Base-by-base conservation (phyloP, 2,329 filamentous ascomycete genomes). In the Penicillium sp. region DNA sequence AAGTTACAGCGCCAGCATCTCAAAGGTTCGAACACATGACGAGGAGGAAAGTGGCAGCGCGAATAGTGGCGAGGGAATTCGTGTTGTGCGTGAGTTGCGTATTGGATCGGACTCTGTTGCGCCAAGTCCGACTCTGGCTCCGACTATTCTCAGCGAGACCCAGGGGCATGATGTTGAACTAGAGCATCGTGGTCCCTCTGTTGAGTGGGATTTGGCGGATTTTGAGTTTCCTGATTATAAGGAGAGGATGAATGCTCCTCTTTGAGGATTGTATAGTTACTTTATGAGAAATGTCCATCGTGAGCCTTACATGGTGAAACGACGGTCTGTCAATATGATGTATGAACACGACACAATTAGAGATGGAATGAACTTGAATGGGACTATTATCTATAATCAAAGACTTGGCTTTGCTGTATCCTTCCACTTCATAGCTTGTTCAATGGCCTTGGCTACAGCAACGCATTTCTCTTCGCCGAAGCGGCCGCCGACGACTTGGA, bases 381-480 rank as follows among this genome's bases (percentile, higher is more conserved):
- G 5, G 9, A 3, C 10, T 18, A 20, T 36, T 36, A 17, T 20
- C 4, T 34, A 21, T 21, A 13, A 10, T 54, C 30, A 59, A 12
- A 62, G 51, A 34, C n/a, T 54, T 3, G 60, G 20, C 10, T 40
- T 37, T 7, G 47, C 36, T 6, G 10, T 9, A 26, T 52, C 45
- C 6, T 34, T 52, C 47, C 50, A 42, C 13, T 53, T 46, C 36
- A 66, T 54, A 2, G 66, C 51, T 26, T 64, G 51, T 15, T 68
- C 64, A 43, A 72, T 61, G 1, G 68, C 64, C 48, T 69, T 70
- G 0, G 67, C 69, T 6, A 69, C 61, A 18, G 63, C 61, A 40
- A 72, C 54, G 21, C 61, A 65, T 29, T 65, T 70, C 52, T 72
- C 69, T 21, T 72, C 69, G 7, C 67, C 68, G 46, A 68, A 66